Conservation (phyloP, 768 basidiomycete genomes). For the Phaeotremella skinneri region DNA sequence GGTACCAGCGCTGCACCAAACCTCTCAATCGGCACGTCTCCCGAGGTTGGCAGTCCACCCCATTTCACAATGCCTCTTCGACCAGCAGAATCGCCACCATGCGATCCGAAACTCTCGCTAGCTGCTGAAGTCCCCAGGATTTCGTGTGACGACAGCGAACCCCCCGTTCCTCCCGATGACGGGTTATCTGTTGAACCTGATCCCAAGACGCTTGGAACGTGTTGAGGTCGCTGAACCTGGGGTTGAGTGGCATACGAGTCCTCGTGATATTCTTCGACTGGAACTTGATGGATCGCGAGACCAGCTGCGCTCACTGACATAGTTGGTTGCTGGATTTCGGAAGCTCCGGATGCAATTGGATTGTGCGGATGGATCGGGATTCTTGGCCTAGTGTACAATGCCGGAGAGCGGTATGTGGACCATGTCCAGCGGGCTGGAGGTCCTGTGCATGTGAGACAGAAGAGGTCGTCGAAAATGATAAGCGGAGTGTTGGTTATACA, state of each 20-base stretch:
- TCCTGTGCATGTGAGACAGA: background rate
- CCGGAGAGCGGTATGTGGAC: constrained; percentile 5
- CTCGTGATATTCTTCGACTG: background rate
- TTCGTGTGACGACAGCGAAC: background rate
- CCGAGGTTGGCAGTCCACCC: constrained; percentile 2
- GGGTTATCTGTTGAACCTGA: background rate
- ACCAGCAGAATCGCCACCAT: background rate
- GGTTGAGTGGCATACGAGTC: background rate
- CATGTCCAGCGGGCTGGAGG: background rate
- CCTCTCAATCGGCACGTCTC: constrained; percentile 1
- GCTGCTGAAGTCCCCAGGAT: background rate
- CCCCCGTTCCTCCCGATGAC: background rate
- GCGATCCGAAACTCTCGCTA: background rate
- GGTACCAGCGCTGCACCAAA: constrained; percentile 5
- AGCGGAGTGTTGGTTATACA: constrained; percentile 5
- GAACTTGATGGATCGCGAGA: background rate
- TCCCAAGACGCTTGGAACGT: background rate
- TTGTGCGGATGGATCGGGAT: background rate
- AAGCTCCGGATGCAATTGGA: background rate
- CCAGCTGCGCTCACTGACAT: background rate
- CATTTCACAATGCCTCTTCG: background rate
- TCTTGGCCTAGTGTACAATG: background rate
- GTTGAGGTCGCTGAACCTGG: background rate
- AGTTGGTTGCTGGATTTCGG: background rate
- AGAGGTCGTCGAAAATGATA: background rate